phyloP scores from a whole-genome alignment of 495 filamentous ascomycete genomes.

The Podospora australis region DNA sequence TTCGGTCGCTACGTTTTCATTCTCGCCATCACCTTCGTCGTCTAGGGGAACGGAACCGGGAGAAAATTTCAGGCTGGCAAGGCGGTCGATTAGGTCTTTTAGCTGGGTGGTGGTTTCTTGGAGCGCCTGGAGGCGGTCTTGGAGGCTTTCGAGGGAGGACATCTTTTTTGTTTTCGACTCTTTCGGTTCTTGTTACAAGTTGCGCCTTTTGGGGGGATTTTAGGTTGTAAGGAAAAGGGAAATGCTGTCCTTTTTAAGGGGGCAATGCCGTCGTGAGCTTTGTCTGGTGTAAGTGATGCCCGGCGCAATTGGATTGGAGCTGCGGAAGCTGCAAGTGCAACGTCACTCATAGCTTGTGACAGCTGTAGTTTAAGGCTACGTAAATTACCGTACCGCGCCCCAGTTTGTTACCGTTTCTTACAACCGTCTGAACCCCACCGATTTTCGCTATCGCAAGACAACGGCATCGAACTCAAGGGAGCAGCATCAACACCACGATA shows the following conservation, averaged over 20 bases:
- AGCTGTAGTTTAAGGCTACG: no score
- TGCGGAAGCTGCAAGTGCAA: no score
- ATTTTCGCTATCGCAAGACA: no score
- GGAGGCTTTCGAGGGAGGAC: conserved; percentile 52
- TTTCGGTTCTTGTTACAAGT: background rate
- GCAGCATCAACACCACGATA: no score
- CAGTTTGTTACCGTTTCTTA: no score
- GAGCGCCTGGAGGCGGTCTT: conserved; percentile 60
- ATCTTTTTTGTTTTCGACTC: background rate
- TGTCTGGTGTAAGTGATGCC: no score
- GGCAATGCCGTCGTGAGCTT: no score
- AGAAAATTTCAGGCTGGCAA: conserved; percentile 61
- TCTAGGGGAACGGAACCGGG: conserved; percentile 49
- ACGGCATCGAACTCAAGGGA: no score
- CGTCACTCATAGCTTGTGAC: no score
- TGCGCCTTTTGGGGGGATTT: background rate
- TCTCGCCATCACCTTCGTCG: conserved; percentile 39
- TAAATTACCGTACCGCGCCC: no score
- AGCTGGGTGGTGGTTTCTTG: conserved; percentile 62
- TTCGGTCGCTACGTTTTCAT: conserved; percentile 58
- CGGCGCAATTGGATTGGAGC: no score
- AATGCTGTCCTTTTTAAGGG: background rate
- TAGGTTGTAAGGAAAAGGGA: background rate
- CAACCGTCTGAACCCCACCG: no score
- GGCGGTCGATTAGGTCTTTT: conserved; percentile 66